Evolutionary conservation across 2,329 filamentous ascomycete genomes (phyloP).

Genomic region (Aspergillus arachidicola): DNA sequence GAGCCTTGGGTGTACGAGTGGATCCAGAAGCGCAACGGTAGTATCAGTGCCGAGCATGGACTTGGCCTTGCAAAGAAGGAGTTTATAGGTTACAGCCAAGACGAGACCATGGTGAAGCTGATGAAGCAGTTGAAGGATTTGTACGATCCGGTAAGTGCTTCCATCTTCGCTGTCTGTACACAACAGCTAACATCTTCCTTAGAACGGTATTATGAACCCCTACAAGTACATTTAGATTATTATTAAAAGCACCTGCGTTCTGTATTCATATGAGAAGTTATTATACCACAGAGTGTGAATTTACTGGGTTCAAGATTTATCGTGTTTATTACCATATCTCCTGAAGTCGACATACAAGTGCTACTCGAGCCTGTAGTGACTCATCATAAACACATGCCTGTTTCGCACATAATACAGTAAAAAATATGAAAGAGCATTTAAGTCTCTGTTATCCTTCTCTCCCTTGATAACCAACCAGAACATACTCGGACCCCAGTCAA

Average conservation of each 20-base stretch:
- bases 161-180: constrained; percentile 1
- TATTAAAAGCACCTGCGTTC: not conserved
- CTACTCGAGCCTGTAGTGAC: not conserved
- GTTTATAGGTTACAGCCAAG: constrained; percentile 90
- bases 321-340: not conserved
- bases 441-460: not conserved
- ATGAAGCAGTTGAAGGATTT: constrained; percentile 96
- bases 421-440: not conserved
- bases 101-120: constrained; percentile 79
- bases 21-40: constrained; percentile 84
- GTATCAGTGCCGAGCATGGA: constrained; percentile 96
- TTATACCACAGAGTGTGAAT: constrained; percentile 2
- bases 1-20: constrained; percentile 98
- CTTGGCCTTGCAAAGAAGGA: constrained; percentile 94
- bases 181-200: constrained; percentile 18
- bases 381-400: not conserved
- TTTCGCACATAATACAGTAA: not conserved
- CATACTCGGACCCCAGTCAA: not conserved
- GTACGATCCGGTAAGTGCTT: constrained; percentile 81
- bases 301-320: not conserved
- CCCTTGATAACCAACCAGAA: not conserved
- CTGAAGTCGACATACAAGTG: not conserved
- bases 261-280: not conserved
- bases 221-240: constrained; percentile 80
- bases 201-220: constrained; percentile 99